Evolutionary conservation across 768 basidiomycete species (phyloP).

Genomic region (Phanerochaete sordida): DNA sequence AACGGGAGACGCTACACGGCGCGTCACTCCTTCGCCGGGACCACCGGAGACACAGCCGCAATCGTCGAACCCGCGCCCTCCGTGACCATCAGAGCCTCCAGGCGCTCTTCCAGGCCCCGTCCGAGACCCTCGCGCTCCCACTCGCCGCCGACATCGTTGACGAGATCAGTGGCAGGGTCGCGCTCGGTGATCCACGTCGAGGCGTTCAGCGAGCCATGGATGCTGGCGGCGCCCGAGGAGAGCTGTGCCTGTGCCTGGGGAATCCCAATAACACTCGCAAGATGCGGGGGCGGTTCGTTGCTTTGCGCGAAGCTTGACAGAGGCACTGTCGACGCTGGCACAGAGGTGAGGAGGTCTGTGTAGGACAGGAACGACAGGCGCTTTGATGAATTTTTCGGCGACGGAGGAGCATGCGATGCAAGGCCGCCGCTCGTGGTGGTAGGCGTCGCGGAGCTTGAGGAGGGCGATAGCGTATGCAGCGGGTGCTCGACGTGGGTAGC

Average conservation of each 20-base stretch:
- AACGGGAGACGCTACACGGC: background rate
- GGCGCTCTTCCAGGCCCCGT: conserved; percentile 74
- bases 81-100: conserved; percentile 52
- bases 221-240: conserved; percentile 27
- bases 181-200: conserved; percentile 20
- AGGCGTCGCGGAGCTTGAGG: conserved; percentile 10
- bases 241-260: conserved; percentile 25
- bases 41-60: background rate
- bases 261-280: conserved; percentile 54
- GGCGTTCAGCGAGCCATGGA: conserved; percentile 14
- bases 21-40: background rate
- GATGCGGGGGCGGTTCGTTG: conserved; percentile 69
- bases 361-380: conserved; percentile 90
- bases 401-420: conserved; percentile 34
- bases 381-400: conserved; percentile 52
- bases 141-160: conserved; percentile 75
- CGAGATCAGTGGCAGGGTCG: conserved; percentile 25
- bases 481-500: conserved; percentile 30
- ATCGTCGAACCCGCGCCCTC: background rate
- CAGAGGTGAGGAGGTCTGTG: conserved; percentile 75
- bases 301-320: conserved; percentile 66
- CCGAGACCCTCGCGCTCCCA: conserved; percentile 88
- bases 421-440: conserved; percentile 14
- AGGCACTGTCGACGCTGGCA: conserved; percentile 68
- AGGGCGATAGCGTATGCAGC: conserved; percentile 24